A percentile compares a stretch with the other conserved stretches of the same genome.
These are phyloP conservation scores for Leptographium radiaticola DNA, from an alignment of 2,329 filamentous ascomycete species.

Conservation along the genomic window DNA sequence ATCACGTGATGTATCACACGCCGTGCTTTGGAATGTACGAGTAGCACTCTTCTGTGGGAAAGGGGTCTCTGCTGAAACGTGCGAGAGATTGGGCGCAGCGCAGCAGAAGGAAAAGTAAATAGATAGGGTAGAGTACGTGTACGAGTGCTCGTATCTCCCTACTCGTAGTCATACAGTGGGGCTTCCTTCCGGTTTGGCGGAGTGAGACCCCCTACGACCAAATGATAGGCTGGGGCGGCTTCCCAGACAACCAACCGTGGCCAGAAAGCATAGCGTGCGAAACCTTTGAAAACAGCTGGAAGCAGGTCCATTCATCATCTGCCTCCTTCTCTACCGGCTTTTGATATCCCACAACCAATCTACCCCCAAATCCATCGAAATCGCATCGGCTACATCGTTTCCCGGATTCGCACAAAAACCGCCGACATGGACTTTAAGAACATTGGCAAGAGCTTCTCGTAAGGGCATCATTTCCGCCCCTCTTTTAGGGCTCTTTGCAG, in stretches of 20 bases:
- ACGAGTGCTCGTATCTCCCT: too few species aligned
- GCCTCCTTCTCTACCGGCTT: background rate
- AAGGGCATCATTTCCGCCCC: conserved; percentile 15
- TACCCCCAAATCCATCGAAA: background rate
- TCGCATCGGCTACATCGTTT: background rate
- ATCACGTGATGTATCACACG: too few species aligned
- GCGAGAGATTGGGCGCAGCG: too few species aligned
- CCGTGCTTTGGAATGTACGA: too few species aligned
- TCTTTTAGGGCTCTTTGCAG: background rate
- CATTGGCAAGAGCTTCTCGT: conserved; percentile 44
- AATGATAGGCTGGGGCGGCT: conserved; percentile 4
- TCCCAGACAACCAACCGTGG: conserved; percentile 6
- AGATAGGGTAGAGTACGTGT: too few species aligned
- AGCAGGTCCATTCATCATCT: background rate
- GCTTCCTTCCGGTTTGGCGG: too few species aligned
- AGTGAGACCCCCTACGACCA: background rate
- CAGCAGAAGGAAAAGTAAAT: too few species aligned
- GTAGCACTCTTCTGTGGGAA: too few species aligned
- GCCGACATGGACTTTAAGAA: conserved; percentile 45
- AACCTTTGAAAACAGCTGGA: background rate
- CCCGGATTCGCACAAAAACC: background rate
- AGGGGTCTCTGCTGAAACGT: too few species aligned
- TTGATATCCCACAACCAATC: background rate
- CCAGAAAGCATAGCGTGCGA: background rate
- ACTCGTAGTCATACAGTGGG: too few species aligned